Evolutionary conservation across 345 rosid species (phyloP), one percentile per base, ranked within the genome.

Genomic region (Bruguiera sexangula): DNA sequence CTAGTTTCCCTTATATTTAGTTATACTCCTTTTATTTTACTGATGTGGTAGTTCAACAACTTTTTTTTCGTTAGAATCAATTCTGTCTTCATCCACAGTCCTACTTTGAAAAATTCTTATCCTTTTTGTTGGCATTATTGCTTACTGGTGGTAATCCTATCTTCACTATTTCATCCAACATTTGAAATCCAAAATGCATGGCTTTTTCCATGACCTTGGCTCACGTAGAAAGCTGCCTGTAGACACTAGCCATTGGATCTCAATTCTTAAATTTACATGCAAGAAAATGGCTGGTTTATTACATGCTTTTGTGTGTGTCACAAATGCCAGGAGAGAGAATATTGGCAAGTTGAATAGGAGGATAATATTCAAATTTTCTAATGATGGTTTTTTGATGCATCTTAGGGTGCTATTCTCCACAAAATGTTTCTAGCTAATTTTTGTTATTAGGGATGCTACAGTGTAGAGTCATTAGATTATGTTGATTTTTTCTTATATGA

Each of bases 101-200:
- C 9, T 6, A 8, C 39, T 36, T 36, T 36, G 9, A 36, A 37
- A 37, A 37, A 37, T 37, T 26, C 29, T 54, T 54, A 13, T 3
- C 32, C 32, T 31, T 31, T 31, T 31, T 31, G 32, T 31, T 31
- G 32, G 32, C 32, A 31, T 31, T 0, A 31, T 31, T 2, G 5
- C 32, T 31, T 31, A 31, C 0, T 31, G 32, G 32, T 31, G 32
- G 16, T 34, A 39, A 21, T 43, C 20, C 20, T 8, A 22, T 29
- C 8, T 15, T 8, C n/a, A 8, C n/a, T 21, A 60, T 24, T 52
- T 66, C 24, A 52, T 21, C 48, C 32, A 37, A 36, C 6, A 30
- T 66, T 27, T 66, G n/a, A 52, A 52, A 16, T 48, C 26, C 60
- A 31, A 24, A 52, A 30, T 66, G 55, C 16, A n/a, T 65, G 11